phyloP scores from a whole-genome alignment of 805 yeast species.

The Kuraishia floccosa region DNA sequence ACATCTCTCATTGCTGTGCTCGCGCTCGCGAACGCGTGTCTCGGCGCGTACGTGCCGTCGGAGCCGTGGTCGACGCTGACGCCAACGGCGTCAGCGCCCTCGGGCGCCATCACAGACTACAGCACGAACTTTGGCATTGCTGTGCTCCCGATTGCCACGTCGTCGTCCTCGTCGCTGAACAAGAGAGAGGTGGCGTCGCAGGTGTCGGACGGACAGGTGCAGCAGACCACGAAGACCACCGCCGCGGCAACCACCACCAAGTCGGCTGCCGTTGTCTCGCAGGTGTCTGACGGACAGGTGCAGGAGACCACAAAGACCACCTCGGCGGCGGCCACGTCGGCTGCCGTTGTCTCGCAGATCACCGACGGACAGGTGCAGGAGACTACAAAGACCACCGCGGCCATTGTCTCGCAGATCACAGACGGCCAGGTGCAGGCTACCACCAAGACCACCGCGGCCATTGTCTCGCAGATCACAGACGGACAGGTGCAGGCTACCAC shows the following conservation, averaged over 20 bases:
- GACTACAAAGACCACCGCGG: conserved; percentile 22
- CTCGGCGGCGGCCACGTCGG: conserved; percentile 17
- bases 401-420: conserved; percentile 23
- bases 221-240: conserved; percentile 30
- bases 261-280: conserved; percentile 28
- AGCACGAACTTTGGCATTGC: conserved; percentile 56
- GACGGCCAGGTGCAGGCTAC: conserved; percentile 25
- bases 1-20: too few species aligned
- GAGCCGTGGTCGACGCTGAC: conserved; percentile 68
- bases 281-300: conserved; percentile 36
- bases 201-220: conserved; percentile 54
- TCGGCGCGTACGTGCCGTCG: conserved; percentile 55
- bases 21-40: conserved; percentile 31
- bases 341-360: conserved; percentile 28
- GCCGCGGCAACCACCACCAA: conserved; percentile 17
- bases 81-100: conserved; percentile 36
- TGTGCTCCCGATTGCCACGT: conserved; percentile 37
- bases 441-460: conserved; percentile 19
- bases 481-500: conserved; percentile 43
- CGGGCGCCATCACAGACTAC: conserved; percentile 46
- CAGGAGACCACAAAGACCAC: conserved; percentile 21
- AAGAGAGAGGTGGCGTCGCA: conserved; percentile 33
- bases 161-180: conserved; percentile 28
- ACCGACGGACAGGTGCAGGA: conserved; percentile 44
- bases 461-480: conserved; percentile 36